Evolutionary conservation across 176 grass and related monocot genomes (phyloP).

Genomic region (Bolboschoenus planiculmis): DNA sequence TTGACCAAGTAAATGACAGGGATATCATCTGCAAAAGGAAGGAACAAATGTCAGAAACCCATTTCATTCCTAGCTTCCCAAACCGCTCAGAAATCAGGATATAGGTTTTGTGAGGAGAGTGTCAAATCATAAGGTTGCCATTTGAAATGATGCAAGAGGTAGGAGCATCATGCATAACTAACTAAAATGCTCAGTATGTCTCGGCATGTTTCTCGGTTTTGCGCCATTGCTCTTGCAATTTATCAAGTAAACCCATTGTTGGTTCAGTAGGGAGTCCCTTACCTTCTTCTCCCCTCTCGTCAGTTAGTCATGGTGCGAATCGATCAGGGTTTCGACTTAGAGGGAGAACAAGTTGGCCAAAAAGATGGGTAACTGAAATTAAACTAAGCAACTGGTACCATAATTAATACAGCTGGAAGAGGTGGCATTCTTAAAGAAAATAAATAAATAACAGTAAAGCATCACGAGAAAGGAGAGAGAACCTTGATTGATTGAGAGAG

Average conservation of each 20-base stretch:
- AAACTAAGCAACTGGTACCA: neutral
- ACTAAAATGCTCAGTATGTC: constrained; percentile 31
- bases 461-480: neutral
- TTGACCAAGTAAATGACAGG: neutral
- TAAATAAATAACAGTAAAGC: neutral
- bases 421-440: neutral
- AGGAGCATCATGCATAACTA: neutral
- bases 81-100: neutral
- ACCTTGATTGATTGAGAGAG: neutral
- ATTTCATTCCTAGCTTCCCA: neutral
- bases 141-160: neutral
- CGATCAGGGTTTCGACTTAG: neutral
- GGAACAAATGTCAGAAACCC: neutral
- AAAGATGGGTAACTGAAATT: neutral
- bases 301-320: constrained; percentile 21
- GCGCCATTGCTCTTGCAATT: constrained; percentile 42
- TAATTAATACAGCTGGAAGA: neutral
- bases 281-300: constrained; percentile 23
- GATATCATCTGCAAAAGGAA: neutral
- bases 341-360: neutral
- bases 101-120: neutral
- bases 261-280: constrained; percentile 11
- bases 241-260: constrained; percentile 10
- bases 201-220: constrained; percentile 77
- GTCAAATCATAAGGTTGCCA: neutral